Percentiles rank a stretch among this genome's conserved stretches.
phyloP scores from a whole-genome alignment of 345 rosid species.

The Citrus hindsii region DNA sequence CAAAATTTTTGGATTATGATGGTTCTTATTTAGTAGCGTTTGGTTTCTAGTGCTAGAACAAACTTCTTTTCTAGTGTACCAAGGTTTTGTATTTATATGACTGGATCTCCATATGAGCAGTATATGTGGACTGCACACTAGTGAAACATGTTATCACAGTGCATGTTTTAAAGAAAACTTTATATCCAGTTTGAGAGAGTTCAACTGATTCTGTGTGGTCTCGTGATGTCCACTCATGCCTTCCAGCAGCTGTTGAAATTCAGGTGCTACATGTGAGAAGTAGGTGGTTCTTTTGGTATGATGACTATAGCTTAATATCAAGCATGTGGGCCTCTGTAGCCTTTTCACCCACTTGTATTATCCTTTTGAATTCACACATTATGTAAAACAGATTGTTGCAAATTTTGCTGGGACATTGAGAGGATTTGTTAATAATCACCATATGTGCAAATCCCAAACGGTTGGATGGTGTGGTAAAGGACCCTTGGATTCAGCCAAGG shows the following conservation, averaged over 20 bases:
- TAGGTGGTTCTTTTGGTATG: background rate
- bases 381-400: background rate
- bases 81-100: background rate
- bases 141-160: background rate
- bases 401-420: background rate
- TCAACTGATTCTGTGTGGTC: constrained; percentile 2
- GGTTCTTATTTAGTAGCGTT: background rate
- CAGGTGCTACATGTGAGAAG: background rate
- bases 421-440: background rate
- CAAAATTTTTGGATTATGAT: background rate
- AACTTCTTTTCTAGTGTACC: background rate
- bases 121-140: background rate
- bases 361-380: background rate
- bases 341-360: background rate
- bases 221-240: background rate
- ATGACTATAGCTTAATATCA: background rate
- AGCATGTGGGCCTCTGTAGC: background rate
- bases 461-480: background rate
- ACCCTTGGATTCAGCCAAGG: background rate
- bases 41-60: background rate
- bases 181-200: background rate
- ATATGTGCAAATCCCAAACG: background rate
- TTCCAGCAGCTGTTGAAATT: background rate
- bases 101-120: background rate
- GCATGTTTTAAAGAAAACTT: background rate